Conservation (phyloP, 495 filamentous ascomycete genomes). For the Neurospora sp. region DNA sequence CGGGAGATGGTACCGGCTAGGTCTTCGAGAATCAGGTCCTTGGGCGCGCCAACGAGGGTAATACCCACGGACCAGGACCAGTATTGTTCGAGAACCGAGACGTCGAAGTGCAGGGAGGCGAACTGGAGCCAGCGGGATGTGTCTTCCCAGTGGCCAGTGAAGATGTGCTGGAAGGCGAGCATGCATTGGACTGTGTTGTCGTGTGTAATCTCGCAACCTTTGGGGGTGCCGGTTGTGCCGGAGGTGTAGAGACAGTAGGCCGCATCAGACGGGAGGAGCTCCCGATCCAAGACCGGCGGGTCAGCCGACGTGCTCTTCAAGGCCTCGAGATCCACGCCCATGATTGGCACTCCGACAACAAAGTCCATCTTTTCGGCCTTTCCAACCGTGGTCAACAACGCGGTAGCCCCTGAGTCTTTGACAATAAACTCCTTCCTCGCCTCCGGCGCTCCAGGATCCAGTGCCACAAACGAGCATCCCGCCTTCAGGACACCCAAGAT, state of each 20-base stretch:
- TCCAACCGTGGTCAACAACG: slow-evolving; percentile 35
- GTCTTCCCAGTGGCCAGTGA: slow-evolving; percentile 54
- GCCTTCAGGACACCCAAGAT: slow-evolving; percentile 74
- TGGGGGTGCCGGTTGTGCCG: slow-evolving; percentile 72
- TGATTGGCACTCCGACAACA: slow-evolving; percentile 20
- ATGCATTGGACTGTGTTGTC: slow-evolving; percentile 68
- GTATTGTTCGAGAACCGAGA: slow-evolving; percentile 78
- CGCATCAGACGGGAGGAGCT: slow-evolving; percentile 33
- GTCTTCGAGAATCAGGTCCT: slow-evolving; percentile 71
- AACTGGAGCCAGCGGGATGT: slow-evolving; percentile 76
- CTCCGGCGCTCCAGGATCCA: slow-evolving; percentile 53
- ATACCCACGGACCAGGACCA: slow-evolving; percentile 85
- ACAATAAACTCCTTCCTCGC: slow-evolving; percentile 57
- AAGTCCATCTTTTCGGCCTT: slow-evolving; percentile 21
- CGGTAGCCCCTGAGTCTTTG: slow-evolving; percentile 45
- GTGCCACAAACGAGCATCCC: slow-evolving; percentile 72
- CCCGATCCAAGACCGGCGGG: slow-evolving; percentile 12
- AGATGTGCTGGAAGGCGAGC: slow-evolving; percentile 61
- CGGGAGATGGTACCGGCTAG: slow-evolving; percentile 56
- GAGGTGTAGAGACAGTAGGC: slow-evolving; percentile 75
- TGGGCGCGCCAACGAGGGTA: slow-evolving; percentile 63
- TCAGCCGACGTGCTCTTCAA: slow-evolving; percentile 16
- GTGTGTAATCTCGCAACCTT: slow-evolving; percentile 68
- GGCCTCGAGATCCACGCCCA: slow-evolving; percentile 26
- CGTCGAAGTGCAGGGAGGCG: slow-evolving; percentile 82